These are phyloP conservation scores for Neoboletus subvelutipes DNA, from an alignment of 768 basidiomycete genomes.

Conservation along the genomic window DNA sequence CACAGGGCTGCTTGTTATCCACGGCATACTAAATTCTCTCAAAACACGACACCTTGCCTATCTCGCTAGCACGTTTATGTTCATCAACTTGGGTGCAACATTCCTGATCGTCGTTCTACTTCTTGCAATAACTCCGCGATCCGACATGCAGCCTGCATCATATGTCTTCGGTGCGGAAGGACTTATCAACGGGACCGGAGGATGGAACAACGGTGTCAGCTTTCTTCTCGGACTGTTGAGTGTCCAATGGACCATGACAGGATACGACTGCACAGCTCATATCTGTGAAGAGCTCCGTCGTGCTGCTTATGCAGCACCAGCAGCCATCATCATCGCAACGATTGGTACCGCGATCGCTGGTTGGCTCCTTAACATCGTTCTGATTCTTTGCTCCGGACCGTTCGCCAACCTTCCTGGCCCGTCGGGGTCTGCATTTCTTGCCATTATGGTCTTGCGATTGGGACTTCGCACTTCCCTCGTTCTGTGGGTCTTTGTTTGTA, in stretches of 20 bases:
- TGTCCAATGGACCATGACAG: conserved; percentile 48
- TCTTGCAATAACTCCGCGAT: conserved; percentile 42
- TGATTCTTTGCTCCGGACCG: conserved; percentile 58
- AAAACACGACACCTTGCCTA: conserved; percentile 37
- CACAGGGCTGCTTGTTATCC: conserved; percentile 39
- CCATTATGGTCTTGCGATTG: conserved; percentile 55
- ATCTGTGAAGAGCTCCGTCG: conserved; percentile 48
- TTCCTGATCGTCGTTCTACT: conserved; percentile 45
- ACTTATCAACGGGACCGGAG: conserved; percentile 43
- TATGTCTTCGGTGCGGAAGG: conserved; percentile 54
- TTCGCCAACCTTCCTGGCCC: conserved; percentile 49
- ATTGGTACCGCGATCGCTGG: conserved; percentile 51
- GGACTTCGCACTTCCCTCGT: conserved; percentile 50
- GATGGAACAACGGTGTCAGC: conserved; percentile 40
- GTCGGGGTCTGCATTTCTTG: conserved; percentile 54
- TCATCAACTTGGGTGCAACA: conserved; percentile 45
- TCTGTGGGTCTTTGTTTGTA: conserved; percentile 57
- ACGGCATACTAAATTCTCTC: conserved; percentile 46
- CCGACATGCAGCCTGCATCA: conserved; percentile 54
- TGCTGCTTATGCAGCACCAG: conserved; percentile 48
- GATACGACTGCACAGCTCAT: conserved; percentile 29
- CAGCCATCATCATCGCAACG: conserved; percentile 44
- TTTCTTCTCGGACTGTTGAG: conserved; percentile 47
- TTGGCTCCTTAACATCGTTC: conserved; percentile 65
- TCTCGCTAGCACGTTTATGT: conserved; percentile 39